Conservation (phyloP, 1,284 basidiomycete species). For the Leucoagaricus sp. region DNA sequence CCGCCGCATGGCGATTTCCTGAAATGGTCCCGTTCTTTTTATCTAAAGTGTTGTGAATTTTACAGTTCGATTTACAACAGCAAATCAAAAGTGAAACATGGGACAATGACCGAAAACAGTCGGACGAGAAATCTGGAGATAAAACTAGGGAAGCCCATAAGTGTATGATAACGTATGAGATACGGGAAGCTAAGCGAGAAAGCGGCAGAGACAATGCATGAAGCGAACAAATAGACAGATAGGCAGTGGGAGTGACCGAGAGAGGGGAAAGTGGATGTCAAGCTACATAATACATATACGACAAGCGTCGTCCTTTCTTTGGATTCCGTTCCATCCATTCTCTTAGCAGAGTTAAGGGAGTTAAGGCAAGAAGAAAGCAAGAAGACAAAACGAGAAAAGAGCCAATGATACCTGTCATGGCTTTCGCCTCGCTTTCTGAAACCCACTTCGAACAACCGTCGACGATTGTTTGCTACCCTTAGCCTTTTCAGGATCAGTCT, state of each 20-base stretch:
- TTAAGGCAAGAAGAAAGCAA: slow-evolving; percentile 13
- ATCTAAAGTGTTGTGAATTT: slow-evolving; percentile 5
- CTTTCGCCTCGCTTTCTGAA: slow-evolving; percentile 19
- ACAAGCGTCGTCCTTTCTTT: slow-evolving; percentile 8
- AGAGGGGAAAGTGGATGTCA: slow-evolving; percentile 7
- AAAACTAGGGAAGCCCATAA: slow-evolving; percentile 7
- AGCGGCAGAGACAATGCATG: slow-evolving; percentile 13
- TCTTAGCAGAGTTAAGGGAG: slow-evolving; percentile 8
- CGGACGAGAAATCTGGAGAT: neutral
- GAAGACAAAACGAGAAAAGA: neutral
- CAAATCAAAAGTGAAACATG: slow-evolving; percentile 2
- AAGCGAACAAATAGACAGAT: slow-evolving; percentile 9
- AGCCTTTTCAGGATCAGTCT: neutral
- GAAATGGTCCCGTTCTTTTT: slow-evolving; percentile 1
- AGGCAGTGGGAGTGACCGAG: slow-evolving; percentile 8
- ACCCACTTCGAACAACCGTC: slow-evolving; percentile 1
- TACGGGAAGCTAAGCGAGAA: slow-evolving; percentile 5
- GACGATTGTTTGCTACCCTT: slow-evolving; percentile 6
- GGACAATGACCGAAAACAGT: neutral
- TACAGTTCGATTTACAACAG: slow-evolving; percentile 16
- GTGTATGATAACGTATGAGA: slow-evolving; percentile 9
- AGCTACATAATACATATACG: slow-evolving; percentile 12
- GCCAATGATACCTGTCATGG: slow-evolving; percentile 21
- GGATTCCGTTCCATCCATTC: slow-evolving; percentile 13
- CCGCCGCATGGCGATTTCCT: neutral